phyloP scores from a whole-genome alignment of 768 basidiomycete species.

The Boletus rubropictus region DNA sequence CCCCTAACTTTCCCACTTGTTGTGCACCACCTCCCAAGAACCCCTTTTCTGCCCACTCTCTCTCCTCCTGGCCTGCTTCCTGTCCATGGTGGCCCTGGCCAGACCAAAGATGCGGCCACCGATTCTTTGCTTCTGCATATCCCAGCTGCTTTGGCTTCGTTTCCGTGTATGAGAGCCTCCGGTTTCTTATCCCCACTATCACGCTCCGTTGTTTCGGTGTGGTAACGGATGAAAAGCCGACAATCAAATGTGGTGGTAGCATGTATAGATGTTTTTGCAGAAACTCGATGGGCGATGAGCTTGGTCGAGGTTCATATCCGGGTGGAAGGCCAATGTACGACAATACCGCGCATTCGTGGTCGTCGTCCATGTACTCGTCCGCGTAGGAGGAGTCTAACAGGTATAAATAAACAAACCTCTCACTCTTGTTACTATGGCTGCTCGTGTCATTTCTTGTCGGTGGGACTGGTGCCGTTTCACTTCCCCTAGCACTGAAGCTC shows the following conservation, averaged over 20 bases:
- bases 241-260: conserved; percentile 62
- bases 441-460: conserved; percentile 34
- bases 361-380: conserved; percentile 3
- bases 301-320: conserved; percentile 58
- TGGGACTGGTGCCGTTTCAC: conserved; percentile 51
- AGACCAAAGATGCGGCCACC: conserved; percentile 68
- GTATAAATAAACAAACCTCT: conserved; percentile 14
- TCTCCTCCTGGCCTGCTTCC: conserved; percentile 60
- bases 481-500: conserved; percentile 35
- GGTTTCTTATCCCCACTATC: conserved; percentile 63
- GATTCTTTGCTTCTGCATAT: conserved; percentile 46
- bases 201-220: conserved; percentile 61
- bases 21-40: conserved; percentile 54
- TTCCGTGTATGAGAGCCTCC: conserved; percentile 58
- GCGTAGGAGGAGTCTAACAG: conserved; percentile 9
- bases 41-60: conserved; percentile 55
- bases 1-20: conserved; percentile 66
- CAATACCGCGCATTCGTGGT: conserved; percentile 29
- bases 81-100: conserved; percentile 45
- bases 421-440: background rate
- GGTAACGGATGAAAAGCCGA: conserved; percentile 37
- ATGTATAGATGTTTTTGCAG: conserved; percentile 51
- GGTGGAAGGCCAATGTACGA: conserved; percentile 52
- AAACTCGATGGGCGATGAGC: conserved; percentile 54
- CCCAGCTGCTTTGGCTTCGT: conserved; percentile 51